phyloP scores from a whole-genome alignment of 129 eudicot genomes.

The Artemisia argyi region DNA sequence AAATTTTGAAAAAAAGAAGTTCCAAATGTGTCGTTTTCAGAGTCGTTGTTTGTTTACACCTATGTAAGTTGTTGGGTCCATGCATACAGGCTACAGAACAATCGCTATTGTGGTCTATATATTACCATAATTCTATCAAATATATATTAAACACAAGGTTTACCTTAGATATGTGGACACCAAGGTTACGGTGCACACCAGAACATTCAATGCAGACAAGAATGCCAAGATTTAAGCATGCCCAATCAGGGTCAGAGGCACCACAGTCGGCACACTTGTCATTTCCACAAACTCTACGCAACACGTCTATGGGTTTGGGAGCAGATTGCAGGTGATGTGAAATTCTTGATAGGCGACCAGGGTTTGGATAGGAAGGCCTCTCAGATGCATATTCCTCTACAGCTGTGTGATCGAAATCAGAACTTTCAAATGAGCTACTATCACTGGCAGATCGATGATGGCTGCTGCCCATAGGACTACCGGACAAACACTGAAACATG shows the following conservation, averaged over 20 bases:
- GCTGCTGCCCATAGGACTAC: constrained; percentile 89
- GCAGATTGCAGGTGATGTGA: constrained; percentile 74
- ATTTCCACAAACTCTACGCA: constrained; percentile 79
- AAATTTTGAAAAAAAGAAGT: no score
- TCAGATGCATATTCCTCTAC: constrained; percentile 71
- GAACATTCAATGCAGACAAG: constrained; percentile 98
- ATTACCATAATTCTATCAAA: background rate
- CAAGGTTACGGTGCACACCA: constrained; percentile 98
- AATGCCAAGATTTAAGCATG: constrained; percentile 92
- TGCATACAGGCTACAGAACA: no score
- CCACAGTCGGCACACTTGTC: constrained; percentile 98
- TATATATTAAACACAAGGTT: background rate
- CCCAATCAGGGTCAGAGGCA: constrained; percentile 98
- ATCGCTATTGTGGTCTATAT: background rate
- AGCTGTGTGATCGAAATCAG: constrained; percentile 86
- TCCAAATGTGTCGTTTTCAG: no score
- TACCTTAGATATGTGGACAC: constrained; percentile 98
- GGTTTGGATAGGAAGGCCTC: constrained; percentile 60
- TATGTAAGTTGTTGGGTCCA: background rate
- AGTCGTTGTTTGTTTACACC: background rate
- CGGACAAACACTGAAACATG: constrained; percentile 67
- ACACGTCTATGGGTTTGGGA: constrained; percentile 70
- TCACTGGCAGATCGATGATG: constrained; percentile 95
- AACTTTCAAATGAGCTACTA: constrained; percentile 94
- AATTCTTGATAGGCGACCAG: constrained; percentile 70